Percentiles rank a stretch among this genome's conserved stretches.
phyloP scores from a whole-genome alignment of 2,329 filamentous ascomycete genomes.

The Aspergillus cejpii region DNA sequence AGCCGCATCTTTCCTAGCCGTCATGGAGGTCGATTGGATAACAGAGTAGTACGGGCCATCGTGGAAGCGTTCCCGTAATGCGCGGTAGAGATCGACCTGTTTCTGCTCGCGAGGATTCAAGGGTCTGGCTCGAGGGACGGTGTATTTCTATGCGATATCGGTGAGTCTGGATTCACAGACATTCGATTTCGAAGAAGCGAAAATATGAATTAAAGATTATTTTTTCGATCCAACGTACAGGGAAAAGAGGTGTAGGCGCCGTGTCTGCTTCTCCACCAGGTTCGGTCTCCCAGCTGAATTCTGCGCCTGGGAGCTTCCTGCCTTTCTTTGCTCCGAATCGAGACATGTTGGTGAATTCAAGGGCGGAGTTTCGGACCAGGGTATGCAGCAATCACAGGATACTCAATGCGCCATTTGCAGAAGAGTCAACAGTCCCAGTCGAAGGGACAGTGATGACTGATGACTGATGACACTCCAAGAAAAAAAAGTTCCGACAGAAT shows the following conservation, averaged over 20 bases:
- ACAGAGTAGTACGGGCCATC: conserved; percentile 56
- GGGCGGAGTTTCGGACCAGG: neutral
- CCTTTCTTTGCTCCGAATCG: conserved; percentile 36
- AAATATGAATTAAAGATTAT: too few relatives aligned
- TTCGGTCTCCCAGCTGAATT: conserved; percentile 39
- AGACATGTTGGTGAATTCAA: conserved; percentile 28
- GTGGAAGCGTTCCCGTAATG: conserved; percentile 50
- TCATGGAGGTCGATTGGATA: conserved; percentile 37
- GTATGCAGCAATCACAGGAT: neutral
- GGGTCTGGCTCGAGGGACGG: conserved; percentile 28
- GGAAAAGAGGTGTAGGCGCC: conserved; percentile 44
- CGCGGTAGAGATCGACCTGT: conserved; percentile 47
- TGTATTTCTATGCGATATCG: conserved; percentile 34
- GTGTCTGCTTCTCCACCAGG: conserved; percentile 37
- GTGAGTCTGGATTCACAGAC: neutral
- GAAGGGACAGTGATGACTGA: conserved; percentile 1
- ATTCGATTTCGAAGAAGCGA: neutral
- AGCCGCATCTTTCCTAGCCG: conserved; percentile 41
- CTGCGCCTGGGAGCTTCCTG: conserved; percentile 36
- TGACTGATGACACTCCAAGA: too few relatives aligned
- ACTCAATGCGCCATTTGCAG: neutral
- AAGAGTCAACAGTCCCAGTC: neutral
- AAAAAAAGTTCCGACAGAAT: conserved; percentile 21
- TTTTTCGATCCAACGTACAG: conserved; percentile 35
- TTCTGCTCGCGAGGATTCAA: conserved; percentile 40